Evolutionary conservation across 306 rosid genomes (phyloP).

Genomic region (Astragalus glycyphyllos): DNA sequence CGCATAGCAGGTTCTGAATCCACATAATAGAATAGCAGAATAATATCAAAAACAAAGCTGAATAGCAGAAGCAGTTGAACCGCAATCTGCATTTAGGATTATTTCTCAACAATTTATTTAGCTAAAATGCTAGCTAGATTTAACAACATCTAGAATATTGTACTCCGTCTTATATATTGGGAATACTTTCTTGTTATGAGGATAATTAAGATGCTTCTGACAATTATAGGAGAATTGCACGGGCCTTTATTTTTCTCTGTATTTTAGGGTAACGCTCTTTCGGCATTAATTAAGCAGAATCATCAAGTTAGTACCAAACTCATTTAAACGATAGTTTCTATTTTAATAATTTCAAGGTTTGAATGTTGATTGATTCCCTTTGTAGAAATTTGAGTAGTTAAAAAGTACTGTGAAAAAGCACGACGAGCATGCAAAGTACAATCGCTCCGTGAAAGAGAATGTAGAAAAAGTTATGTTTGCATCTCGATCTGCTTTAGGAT

Average conservation of each 20-base stretch:
- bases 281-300: neutral
- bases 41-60: conserved; percentile 15
- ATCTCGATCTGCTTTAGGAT: too few species aligned
- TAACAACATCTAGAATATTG: neutral
- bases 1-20: neutral
- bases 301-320: conserved; percentile 28
- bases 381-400: conserved; percentile 28
- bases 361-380: neutral
- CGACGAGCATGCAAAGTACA: conserved; percentile 42
- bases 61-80: conserved; percentile 29
- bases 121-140: neutral
- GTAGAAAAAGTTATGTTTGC: neutral
- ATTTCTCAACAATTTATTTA: neutral
- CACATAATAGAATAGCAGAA: conserved; percentile 2
- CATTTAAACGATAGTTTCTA: neutral
- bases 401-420: conserved; percentile 28
- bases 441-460: conserved; percentile 36
- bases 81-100: conserved; percentile 21
- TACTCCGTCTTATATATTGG: neutral
- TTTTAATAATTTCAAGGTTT: neutral
- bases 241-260: too few species aligned
- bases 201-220: conserved; percentile 4
- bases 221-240: too few species aligned
- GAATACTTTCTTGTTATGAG: neutral
- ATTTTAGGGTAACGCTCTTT: too few species aligned